These are phyloP conservation scores for Microcyclospora tardicrescens DNA, from an alignment of 2,329 filamentous ascomycete genomes.

Conservation along the genomic window DNA sequence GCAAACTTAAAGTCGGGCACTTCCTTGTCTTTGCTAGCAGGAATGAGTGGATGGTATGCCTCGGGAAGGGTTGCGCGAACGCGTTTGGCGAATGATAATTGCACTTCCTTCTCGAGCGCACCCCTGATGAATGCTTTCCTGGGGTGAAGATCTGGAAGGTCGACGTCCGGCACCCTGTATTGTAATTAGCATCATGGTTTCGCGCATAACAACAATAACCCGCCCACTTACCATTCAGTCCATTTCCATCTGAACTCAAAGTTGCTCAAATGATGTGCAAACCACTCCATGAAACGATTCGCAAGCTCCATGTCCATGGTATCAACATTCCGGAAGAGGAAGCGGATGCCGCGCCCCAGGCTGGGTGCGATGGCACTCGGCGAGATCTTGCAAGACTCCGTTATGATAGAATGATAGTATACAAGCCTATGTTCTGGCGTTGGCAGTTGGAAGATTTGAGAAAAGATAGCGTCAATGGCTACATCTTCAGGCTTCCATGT, in stretches of 20 bases:
- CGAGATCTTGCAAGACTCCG: conserved; percentile 89
- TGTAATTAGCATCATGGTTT: conserved; percentile 5
- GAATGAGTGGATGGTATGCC: conserved; percentile 67
- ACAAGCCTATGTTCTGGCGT: conserved; percentile 83
- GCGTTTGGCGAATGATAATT: conserved; percentile 87
- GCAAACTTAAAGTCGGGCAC: conserved; percentile 91
- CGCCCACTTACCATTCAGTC: conserved; percentile 67
- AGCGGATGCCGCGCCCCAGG: conserved; percentile 82
- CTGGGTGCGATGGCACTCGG: conserved; percentile 93
- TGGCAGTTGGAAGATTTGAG: conserved; percentile 81
- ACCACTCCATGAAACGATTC: conserved; percentile 92
- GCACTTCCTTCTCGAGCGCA: conserved; percentile 89
- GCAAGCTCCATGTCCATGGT: conserved; percentile 75
- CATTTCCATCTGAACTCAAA: conserved; percentile 99
- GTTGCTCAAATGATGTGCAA: conserved; percentile 93
- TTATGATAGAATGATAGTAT: conserved; percentile 91
- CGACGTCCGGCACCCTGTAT: conserved; percentile 61
- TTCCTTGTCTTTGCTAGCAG: conserved; percentile 82
- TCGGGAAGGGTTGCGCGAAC: conserved; percentile 88
- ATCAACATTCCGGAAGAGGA: conserved; percentile 70
- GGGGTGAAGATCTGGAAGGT: conserved; percentile 63
- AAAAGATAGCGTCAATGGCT: conserved; percentile 93
- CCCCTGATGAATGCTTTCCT: conserved; percentile 89
- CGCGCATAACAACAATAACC: background rate
- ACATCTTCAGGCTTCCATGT: conserved; percentile 98